Conservation (phyloP, 345 rosid genomes). For the Cardamine resedifolia region DNA sequence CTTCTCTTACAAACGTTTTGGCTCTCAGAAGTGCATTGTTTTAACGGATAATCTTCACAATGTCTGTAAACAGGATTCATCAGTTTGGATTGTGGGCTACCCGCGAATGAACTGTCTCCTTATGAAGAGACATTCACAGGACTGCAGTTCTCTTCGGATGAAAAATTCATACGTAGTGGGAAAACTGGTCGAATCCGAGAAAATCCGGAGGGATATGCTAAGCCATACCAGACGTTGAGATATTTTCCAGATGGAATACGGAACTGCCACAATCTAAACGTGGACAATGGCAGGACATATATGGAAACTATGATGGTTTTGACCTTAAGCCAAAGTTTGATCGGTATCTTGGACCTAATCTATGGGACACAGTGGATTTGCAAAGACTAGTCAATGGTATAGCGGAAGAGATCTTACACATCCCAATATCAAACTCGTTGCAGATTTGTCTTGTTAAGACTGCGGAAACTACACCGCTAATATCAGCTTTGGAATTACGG, state of each 20-base stretch:
- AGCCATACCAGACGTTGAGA: conserved; percentile 9
- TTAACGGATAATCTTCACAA: neutral
- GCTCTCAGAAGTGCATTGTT: neutral
- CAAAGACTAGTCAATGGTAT: neutral
- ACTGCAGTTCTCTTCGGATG: conserved; percentile 27
- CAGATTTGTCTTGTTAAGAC: conserved; percentile 53
- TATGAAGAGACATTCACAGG: neutral
- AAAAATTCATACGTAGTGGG: conserved; percentile 33
- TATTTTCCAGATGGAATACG: conserved; percentile 40
- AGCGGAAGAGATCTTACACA: conserved; percentile 37
- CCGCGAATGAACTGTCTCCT: neutral
- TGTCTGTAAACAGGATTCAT: conserved; percentile 40
- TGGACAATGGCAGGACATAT: conserved; percentile 21
- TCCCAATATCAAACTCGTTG: conserved; percentile 29
- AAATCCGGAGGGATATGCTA: neutral
- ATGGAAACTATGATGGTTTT: conserved; percentile 47
- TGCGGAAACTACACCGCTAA: conserved; percentile 41
- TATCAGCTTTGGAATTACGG: conserved; percentile 50
- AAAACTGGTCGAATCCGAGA: neutral
- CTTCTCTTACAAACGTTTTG: neutral
- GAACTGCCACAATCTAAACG: conserved; percentile 41
- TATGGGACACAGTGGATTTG: conserved; percentile 34
- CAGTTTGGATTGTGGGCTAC: conserved; percentile 49
- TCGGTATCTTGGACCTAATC: conserved; percentile 46
- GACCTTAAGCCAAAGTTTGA: conserved; percentile 35